Evolutionary conservation across 2,329 filamentous ascomycete genomes (phyloP).

Genomic region (Stachybotrys elegans): DNA sequence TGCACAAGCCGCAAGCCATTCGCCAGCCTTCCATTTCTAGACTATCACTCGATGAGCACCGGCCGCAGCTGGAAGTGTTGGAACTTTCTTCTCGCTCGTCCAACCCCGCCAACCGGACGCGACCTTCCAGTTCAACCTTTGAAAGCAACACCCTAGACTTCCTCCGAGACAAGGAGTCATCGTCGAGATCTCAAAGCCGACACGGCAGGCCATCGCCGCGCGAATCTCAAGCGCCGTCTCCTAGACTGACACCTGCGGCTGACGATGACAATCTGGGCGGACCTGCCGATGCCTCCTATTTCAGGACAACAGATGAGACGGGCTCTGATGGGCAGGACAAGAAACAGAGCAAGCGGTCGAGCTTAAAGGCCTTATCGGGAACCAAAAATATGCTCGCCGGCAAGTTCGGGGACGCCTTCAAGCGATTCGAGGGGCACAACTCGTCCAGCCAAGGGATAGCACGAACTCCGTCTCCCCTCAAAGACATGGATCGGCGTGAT

Average conservation of each 20-base stretch:
- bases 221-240: slow-evolving; percentile 29
- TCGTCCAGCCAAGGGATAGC: slow-evolving; percentile 19
- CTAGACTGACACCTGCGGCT: slow-evolving; percentile 30
- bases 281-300: slow-evolving; percentile 75
- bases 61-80: slow-evolving; percentile 18
- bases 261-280: slow-evolving; percentile 16
- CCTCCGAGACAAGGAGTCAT: slow-evolving; percentile 68
- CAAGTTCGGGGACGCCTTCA: slow-evolving; percentile 90
- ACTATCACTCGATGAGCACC: slow-evolving; percentile 19
- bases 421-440: slow-evolving; percentile 69
- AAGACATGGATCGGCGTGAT: slow-evolving; percentile 41
- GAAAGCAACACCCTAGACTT: slow-evolving; percentile 74
- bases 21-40: slow-evolving; percentile 19
- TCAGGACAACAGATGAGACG: slow-evolving; percentile 68
- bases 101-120: slow-evolving; percentile 44
- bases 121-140: slow-evolving; percentile 78
- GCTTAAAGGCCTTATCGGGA: slow-evolving; percentile 65
- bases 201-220: slow-evolving; percentile 14
- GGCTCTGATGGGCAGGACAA: slow-evolving; percentile 48
- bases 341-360: slow-evolving; percentile 61
- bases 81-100: slow-evolving; percentile 16
- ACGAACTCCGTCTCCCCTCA: slow-evolving; percentile 44
- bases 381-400: slow-evolving; percentile 81
- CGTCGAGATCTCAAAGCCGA: slow-evolving; percentile 33
- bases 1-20: slow-evolving; percentile 15